Evolutionary conservation across 2,329 filamentous ascomycete genomes (phyloP), one percentile per base, ranked within the genome.

Genomic region (Pseudocercospora musae): DNA sequence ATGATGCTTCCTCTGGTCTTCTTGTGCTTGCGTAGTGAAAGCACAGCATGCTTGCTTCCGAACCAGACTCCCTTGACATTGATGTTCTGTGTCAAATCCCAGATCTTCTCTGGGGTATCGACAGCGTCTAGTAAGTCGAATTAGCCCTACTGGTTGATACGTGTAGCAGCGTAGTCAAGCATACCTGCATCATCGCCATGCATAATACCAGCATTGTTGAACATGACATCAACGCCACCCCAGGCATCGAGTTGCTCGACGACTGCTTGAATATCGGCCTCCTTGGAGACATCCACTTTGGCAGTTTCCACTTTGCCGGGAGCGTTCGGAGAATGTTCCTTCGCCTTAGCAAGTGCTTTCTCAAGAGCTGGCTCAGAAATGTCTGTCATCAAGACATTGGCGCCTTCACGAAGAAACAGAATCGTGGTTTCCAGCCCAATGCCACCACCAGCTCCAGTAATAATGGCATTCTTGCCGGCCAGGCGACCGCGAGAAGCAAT

Each of bases 41-140:
- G 82, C 27, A 97, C 88, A 6, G 93, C 92, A 77, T 96, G 91
- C 84, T 96, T 97, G 84, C 87, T 89, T 64, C 93, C 93, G 76
- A 87, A 97, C 93, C 93, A 96, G n/a, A 97, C 93, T 48, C 93
- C 93, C 85, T 97, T 97, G 77, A 96, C 93, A 78, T 97, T 97
- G 82, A 96, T 96, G 76, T 87, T 88, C 65, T 96, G 92, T 4
- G 93, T 97, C 69, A 96, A 80, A 73, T 97, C 92, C 93, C 93
- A 97, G 81, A 97, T 93, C 71, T 86, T 87, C 80, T 96, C 92
- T 56, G 91, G 88, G 1, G 92, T 96, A 75, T 89, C 85, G 75
- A 96, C 81, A 54, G 93, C 92, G 76, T 77, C 75, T 76, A 11
- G 10, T 1, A 15, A 25, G 18, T 33, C 3, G 10, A 21, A 15